Conservation (phyloP, 192 early-diverging fungal genomes). For the Lunasporangiospora selenospora region DNA sequence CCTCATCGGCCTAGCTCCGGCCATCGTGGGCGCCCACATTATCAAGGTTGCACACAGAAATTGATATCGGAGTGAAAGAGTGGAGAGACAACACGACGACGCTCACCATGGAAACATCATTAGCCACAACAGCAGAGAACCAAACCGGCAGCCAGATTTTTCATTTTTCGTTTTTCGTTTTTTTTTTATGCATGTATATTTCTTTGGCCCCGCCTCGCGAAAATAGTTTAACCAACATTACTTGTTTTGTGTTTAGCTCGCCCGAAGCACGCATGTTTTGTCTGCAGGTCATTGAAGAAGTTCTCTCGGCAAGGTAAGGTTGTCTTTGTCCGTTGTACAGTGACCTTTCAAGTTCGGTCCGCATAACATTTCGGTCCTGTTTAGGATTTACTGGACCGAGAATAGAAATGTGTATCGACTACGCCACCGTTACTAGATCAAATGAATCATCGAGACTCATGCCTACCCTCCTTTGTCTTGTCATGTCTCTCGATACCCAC, state of each 20-base stretch:
- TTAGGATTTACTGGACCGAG: too few relatives aligned
- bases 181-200: slow-evolving; percentile 5
- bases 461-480: not conserved
- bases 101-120: too few relatives aligned
- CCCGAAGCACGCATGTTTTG: slow-evolving; percentile 87
- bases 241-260: slow-evolving; percentile 49
- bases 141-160: too few relatives aligned
- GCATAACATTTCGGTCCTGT: too few relatives aligned
- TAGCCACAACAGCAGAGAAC: too few relatives aligned
- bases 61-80: too few relatives aligned
- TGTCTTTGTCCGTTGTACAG: not conserved
- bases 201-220: too few relatives aligned
- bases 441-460: slow-evolving; percentile 22
- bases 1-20: too few relatives aligned
- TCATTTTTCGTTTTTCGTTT: slow-evolving; percentile 14
- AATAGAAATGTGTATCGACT: too few relatives aligned
- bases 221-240: not conserved
- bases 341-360: not conserved
- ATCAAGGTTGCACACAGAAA: too few relatives aligned
- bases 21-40: too few relatives aligned
- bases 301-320: slow-evolving; percentile 62
- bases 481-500: not conserved
- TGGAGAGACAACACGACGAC: too few relatives aligned
- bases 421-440: slow-evolving; percentile 19
- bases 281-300: slow-evolving; percentile 82